phyloP scores from a whole-genome alignment of 352 stramenopile species.

The Halophytophthora batemanensis region DNA sequence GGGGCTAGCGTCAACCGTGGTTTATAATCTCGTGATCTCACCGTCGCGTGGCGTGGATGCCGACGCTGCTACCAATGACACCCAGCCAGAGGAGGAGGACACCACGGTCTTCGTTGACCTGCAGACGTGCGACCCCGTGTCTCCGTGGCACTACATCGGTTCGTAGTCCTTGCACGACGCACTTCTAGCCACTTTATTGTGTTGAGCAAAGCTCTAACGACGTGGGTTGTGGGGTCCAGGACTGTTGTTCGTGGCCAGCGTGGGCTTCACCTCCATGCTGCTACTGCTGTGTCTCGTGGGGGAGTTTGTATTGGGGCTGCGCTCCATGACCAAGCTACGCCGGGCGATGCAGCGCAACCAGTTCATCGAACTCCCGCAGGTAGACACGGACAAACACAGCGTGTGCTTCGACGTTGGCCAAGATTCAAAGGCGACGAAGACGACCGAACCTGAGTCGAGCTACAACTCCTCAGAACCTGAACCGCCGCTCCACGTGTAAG shows the following conservation, averaged over 20 bases:
- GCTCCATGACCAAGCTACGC: slow-evolving; percentile 38
- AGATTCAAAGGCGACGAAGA: slow-evolving; percentile 16
- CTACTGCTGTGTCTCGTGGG: slow-evolving; percentile 39
- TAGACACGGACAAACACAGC: slow-evolving; percentile 21
- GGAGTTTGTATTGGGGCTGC: slow-evolving; percentile 43
- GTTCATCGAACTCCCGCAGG: slow-evolving; percentile 40
- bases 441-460: slow-evolving; percentile 4
- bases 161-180: neutral
- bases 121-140: slow-evolving; percentile 40
- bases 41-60: slow-evolving; percentile 11
- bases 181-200: neutral
- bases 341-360: slow-evolving; percentile 18
- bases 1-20: slow-evolving; percentile 27
- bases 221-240: slow-evolving; percentile 7
- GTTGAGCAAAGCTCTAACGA: neutral
- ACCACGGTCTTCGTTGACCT: slow-evolving; percentile 26
- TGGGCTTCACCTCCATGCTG: slow-evolving; percentile 44
- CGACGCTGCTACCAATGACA: neutral
- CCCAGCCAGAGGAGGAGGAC: slow-evolving; percentile 3
- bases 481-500: neutral
- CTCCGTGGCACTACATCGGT: slow-evolving; percentile 39
- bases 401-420: slow-evolving; percentile 1
- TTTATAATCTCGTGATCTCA: slow-evolving; percentile 49
- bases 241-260: slow-evolving; percentile 33
- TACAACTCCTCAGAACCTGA: no score